These are phyloP conservation scores for Sclerotinia minor DNA, from an alignment of 2,329 filamentous ascomycete genomes.

Conservation along the genomic window DNA sequence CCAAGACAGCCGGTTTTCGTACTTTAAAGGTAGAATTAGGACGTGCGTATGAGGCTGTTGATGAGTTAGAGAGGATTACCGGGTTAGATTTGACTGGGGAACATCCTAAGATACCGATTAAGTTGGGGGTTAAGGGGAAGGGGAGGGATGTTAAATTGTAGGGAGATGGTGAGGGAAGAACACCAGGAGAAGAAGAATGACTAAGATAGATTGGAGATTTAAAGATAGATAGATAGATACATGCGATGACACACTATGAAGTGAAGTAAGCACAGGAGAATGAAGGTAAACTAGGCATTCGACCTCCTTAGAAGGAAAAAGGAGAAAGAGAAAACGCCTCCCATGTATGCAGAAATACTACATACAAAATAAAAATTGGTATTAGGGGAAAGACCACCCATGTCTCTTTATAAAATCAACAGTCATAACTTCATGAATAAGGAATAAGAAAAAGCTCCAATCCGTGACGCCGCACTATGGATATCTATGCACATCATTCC, in stretches of 20 bases:
- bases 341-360: not conserved
- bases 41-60: conserved; percentile 76
- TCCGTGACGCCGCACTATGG: conserved; percentile 12
- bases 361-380: conserved; percentile 1
- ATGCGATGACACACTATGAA: not conserved
- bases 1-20: conserved; percentile 68
- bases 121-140: conserved; percentile 26
- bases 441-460: conserved; percentile 10
- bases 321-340: not conserved
- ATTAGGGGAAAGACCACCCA: not conserved
- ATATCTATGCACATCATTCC: conserved; percentile 3
- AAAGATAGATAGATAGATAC: conserved; percentile 5
- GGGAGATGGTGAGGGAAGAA: not conserved
- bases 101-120: conserved; percentile 36
- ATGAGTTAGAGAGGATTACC: conserved; percentile 73
- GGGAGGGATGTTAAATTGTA: conserved; percentile 19
- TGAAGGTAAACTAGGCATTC: not conserved
- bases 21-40: conserved; percentile 87
- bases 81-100: conserved; percentile 57
- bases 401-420: conserved; percentile 12
- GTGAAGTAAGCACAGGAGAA: not conserved
- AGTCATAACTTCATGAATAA: conserved; percentile 22
- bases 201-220: not conserved
- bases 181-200: not conserved
- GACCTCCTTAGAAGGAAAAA: not conserved